A percentile compares a stretch with the other conserved stretches of the same genome.
phyloP scores from a whole-genome alignment of 106 monocot genomes.

The Acanthochlamys bracteata region DNA sequence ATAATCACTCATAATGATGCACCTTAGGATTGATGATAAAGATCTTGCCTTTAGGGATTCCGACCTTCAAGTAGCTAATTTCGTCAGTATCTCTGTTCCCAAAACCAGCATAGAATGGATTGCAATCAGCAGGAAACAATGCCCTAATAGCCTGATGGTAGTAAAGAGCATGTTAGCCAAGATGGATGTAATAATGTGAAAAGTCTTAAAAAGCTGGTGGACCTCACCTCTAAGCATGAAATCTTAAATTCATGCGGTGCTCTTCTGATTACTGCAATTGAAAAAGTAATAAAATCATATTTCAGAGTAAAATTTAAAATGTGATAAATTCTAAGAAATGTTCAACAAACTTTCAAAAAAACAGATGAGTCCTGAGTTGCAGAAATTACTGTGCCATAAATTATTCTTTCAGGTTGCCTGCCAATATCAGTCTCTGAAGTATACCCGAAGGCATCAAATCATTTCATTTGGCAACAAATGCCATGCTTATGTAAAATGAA shows the following conservation, averaged over 20 bases:
- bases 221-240: constrained; percentile 74
- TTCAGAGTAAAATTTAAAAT: no score
- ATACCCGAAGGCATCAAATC: no score
- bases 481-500: no score
- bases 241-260: constrained; percentile 98
- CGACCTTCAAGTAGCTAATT: constrained; percentile 84
- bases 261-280: constrained; percentile 76
- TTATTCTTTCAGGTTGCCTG: no score
- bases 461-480: no score
- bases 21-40: constrained; percentile 92
- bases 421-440: no score
- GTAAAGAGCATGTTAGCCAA: constrained; percentile 13
- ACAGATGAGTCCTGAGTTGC: no score
- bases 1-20: not conserved
- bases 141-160: constrained; percentile 78
- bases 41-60: constrained; percentile 82
- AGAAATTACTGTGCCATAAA: no score
- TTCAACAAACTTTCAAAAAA: no score
- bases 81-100: constrained; percentile 94
- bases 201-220: not conserved
- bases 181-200: not conserved
- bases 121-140: constrained; percentile 72
- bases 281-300: no score
- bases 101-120: constrained; percentile 95
- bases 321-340: no score